Evolutionary conservation across 2,329 filamentous ascomycete genomes (phyloP), one percentile per base, ranked within the genome.

Genomic region (Capronia epimyces): DNA sequence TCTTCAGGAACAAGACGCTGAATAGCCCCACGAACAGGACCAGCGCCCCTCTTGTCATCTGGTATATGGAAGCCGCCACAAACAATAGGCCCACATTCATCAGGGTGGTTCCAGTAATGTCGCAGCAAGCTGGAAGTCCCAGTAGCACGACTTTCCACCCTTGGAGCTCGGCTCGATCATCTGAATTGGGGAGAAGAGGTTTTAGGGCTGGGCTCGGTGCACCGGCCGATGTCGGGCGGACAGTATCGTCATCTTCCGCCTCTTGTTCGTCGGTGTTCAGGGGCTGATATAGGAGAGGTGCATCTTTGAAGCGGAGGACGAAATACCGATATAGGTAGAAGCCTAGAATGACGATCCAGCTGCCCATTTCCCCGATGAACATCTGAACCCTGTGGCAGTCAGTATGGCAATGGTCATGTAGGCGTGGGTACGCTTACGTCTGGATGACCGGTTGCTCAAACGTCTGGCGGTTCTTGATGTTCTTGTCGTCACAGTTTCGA

Each of bases 391-490:
- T 77, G 51, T 49, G 43, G 10, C 16, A 43, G 22, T 61, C 43
- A 59, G 56, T 37, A 32, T 31, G 25, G 42, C 21, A 27, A 10
- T 15, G 43, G 25, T 12, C 13, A 24, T 29, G 12, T 43, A 29
- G 25, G n/a, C 25, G 18, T 15, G 22, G n/a, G 2, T 22, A 25
- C n/a, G n/a, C 70, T 59, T 65, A 82, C 57, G 93, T 97, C 68
- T 98, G 93, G 48, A 97, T 82, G 46, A 98, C 90, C 15, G 93
- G 93, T 67, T 97, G 91, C 68, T 96, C 89, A 71, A 98, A 97
- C 62, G 80, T 79, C 57, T 79, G 74, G 46, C 81, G 84, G 59
- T 84, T 79, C 52, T 76, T 77, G 8, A 81, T 79, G 63, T 88
- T 74, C 18, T 79, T 75, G 53, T 81, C 77, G 63, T 88, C 82